Conservation (phyloP, 2,329 filamentous ascomycete genomes). For the Fusarium staphyleae region DNA sequence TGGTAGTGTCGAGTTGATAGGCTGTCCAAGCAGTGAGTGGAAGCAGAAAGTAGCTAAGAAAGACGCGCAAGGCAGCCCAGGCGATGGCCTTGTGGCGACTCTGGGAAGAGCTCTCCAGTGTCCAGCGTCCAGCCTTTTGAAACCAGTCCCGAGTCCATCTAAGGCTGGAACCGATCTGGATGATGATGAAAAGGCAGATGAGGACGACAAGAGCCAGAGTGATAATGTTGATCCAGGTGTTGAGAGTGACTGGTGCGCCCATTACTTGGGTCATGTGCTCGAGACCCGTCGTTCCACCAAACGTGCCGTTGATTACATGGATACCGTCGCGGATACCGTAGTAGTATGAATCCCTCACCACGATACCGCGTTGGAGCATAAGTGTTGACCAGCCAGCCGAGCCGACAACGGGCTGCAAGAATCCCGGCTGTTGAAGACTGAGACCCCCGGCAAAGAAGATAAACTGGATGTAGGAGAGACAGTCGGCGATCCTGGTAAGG, state of each 20-base stretch:
- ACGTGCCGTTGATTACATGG: constrained; percentile 71
- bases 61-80: constrained; percentile 67
- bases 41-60: constrained; percentile 78
- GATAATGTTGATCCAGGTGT: constrained; percentile 74
- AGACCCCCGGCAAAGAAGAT: constrained; percentile 73
- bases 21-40: constrained; percentile 75
- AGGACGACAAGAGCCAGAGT: constrained; percentile 66
- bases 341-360: constrained; percentile 38
- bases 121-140: constrained; percentile 46
- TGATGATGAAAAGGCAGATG: constrained; percentile 64
- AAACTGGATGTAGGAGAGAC: constrained; percentile 79
- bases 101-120: constrained; percentile 6
- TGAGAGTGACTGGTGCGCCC: constrained; percentile 66
- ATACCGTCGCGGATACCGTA: constrained; percentile 58
- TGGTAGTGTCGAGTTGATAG: constrained; percentile 65
- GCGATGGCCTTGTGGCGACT: constrained; percentile 50
- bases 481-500: constrained; percentile 53
- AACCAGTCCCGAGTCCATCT: constrained; percentile 51
- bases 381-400: constrained; percentile 72
- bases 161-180: constrained; percentile 49
- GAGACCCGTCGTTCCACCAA: constrained; percentile 61
- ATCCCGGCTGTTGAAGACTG: constrained; percentile 76
- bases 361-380: constrained; percentile 57
- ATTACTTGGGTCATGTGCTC: constrained; percentile 72
- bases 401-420: constrained; percentile 73